Percentiles rank a stretch among this genome's conserved stretches.
Evolutionary conservation across 2,329 filamentous ascomycete genomes (phyloP).

Genomic region (Fusarium mexicanum): DNA sequence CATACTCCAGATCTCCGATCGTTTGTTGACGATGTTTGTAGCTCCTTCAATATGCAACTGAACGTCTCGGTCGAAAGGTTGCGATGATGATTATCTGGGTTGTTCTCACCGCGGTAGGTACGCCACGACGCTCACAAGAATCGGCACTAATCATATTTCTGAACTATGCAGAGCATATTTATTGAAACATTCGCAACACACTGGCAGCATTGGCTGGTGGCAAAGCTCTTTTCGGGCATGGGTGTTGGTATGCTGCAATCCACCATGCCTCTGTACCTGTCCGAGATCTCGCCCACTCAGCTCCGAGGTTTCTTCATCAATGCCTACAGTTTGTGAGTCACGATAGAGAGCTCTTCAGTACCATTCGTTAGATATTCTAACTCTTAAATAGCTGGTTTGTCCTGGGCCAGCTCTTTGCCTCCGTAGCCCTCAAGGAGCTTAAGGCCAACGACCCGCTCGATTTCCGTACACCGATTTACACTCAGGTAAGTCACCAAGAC

Average conservation of each 20-base stretch:
- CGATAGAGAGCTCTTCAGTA: too few relatives aligned
- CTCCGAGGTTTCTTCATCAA: background rate
- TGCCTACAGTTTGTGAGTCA: background rate
- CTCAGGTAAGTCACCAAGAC: background rate
- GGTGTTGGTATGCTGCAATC: background rate
- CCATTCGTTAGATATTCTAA: background rate
- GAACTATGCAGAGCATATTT: background rate
- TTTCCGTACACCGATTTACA: background rate
- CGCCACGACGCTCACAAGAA: background rate
- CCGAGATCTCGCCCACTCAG: background rate
- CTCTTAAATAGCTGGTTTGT: background rate
- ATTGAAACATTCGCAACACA: background rate
- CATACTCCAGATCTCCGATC: accelerated
- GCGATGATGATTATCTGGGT: background rate
- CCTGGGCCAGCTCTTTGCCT: background rate
- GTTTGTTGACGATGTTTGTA: accelerated
- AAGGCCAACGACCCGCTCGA: background rate
- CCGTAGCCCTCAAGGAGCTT: background rate
- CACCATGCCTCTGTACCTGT: background rate
- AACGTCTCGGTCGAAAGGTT: background rate
- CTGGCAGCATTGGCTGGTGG: background rate
- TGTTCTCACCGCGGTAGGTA: background rate
- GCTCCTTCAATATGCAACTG: background rate
- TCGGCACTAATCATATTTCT: background rate
- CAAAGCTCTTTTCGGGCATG: background rate